These are phyloP conservation scores for Debaryomyces maramus DNA, from an alignment of 805 yeast genomes.

Conservation along the genomic window DNA sequence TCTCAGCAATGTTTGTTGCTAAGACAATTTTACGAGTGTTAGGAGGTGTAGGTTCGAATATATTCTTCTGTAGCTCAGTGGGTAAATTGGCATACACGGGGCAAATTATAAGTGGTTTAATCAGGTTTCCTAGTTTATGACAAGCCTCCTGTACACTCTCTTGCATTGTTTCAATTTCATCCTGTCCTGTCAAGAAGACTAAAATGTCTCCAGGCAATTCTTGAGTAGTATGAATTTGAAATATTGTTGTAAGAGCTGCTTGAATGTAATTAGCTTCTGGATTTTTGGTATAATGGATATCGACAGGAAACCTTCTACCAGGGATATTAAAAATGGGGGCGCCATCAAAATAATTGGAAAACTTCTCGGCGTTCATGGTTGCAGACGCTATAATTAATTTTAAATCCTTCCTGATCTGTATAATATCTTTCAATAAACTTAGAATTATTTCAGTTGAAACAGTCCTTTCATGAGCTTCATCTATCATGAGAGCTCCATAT, in stretches of 20 bases:
- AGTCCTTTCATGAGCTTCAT: conserved; percentile 97
- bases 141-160: conserved; percentile 69
- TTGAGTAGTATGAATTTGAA: conserved; percentile 74
- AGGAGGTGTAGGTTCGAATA: conserved; percentile 85
- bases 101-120: conserved; percentile 65
- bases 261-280: conserved; percentile 91
- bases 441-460: conserved; percentile 82
- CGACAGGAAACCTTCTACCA: conserved; percentile 92
- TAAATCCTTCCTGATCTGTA: conserved; percentile 63
- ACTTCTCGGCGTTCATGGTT: conserved; percentile 86
- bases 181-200: conserved; percentile 94
- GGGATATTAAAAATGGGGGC: conserved; percentile 91
- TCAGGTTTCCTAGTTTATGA: conserved; percentile 57
- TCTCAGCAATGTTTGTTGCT: conserved; percentile 86
- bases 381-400: conserved; percentile 87
- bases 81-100: conserved; percentile 94
- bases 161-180: conserved; percentile 84
- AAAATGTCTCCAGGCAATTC: conserved; percentile 80
- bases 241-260: conserved; percentile 84
- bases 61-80: conserved; percentile 72
- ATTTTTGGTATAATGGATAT: conserved; percentile 73
- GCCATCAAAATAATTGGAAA: conserved; percentile 73
- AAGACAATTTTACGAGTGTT: conserved; percentile 81
- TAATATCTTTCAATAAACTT: conserved; percentile 75
- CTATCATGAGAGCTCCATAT: conserved; percentile 87